A percentile compares a stretch with the other conserved stretches of the same genome.
phyloP scores from a whole-genome alignment of 495 filamentous ascomycete species.

The Talaromyces thailandensis region DNA sequence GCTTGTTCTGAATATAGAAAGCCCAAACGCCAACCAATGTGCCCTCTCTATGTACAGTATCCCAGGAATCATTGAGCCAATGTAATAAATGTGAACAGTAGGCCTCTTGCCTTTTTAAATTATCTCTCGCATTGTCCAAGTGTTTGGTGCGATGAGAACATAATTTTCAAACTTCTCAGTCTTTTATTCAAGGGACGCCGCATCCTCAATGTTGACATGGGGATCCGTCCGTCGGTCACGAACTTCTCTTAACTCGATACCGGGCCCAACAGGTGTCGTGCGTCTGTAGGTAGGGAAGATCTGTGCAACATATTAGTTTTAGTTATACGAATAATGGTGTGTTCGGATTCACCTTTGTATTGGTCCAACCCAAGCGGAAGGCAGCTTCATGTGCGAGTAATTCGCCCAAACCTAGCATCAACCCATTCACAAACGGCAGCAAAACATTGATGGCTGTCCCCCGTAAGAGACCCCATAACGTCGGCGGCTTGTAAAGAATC shows the following conservation, averaged over 20 bases:
- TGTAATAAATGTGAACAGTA: not conserved
- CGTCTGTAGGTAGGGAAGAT: slow-evolving; percentile 56
- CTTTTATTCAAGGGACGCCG: slow-evolving; percentile 2
- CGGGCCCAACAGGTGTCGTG: slow-evolving; percentile 52
- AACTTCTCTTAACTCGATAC: slow-evolving; percentile 51
- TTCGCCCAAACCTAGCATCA: slow-evolving; percentile 98
- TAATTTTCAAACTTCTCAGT: not conserved
- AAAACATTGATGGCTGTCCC: slow-evolving; percentile 92
- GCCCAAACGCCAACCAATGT: slow-evolving; percentile 2
- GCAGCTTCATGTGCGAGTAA: slow-evolving; percentile 92
- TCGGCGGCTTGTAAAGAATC: slow-evolving; percentile 84
- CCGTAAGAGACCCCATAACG: slow-evolving; percentile 71
- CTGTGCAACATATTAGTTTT: slow-evolving; percentile 24
- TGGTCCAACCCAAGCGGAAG: slow-evolving; percentile 84
- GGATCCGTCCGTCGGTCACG: slow-evolving; percentile 37
- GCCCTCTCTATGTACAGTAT: not conserved
- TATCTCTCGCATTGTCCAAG: not conserved
- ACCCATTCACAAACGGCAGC: slow-evolving; percentile 90
- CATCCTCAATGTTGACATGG: slow-evolving; percentile 1
- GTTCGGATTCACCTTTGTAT: slow-evolving; percentile 64
- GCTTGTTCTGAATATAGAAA: not conserved
- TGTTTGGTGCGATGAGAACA: no score
- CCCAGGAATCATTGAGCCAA: not conserved
- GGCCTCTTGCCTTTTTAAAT: not conserved
- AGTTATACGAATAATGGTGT: no score